Base-by-base conservation (phyloP, 2,329 filamentous ascomycete species). In the Diplodia sapinea region DNA sequence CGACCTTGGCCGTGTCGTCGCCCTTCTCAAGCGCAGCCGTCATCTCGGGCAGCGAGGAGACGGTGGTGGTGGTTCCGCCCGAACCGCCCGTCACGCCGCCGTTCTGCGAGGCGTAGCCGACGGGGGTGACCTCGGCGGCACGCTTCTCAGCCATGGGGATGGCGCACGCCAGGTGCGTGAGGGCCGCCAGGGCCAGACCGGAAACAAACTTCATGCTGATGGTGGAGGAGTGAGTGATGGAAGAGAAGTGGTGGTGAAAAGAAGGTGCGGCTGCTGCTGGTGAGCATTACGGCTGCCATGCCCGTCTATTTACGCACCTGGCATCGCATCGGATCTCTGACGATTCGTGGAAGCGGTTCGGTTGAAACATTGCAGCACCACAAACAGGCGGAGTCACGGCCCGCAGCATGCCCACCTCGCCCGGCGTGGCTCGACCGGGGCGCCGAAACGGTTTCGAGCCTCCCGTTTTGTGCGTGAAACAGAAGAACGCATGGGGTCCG, bases 11-110 rank as follows among this genome's bases (percentile, higher is more conserved):
- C 2, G 33, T 9, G 23, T 54, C 50, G 2, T 65, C 62, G 15
- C 51, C 51, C 62, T 65, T 65, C 62, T 55, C 12, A 1, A 84
- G 85, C 3, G 85, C 85, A 1, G 81, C 76, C 4, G 81, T 82
- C 69, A 88, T 81, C 33, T 81, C 77, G 26, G 82, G 80, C 43
- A 86, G 82, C 6, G 80, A 81, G 23, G 82, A 82, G 65, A 88
- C 86, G 11, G 85, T 87, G 36, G 82, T 84, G 11, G 85, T 85
- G 2, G 82, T 79, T 59, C 85, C 86, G n/a, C 82, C 84, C 29
- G 80, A 77, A 64, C 86, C 86, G 65, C 86, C 86, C 5, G 81
- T 87, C 3, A 85, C 87, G 64, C 84, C 82, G 49, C 81, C 82
- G 65, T 84, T 84, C 69, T 79, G 71, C 23, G 79, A 81, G 55